A percentile compares a stretch with the other conserved stretches of the same genome.
phyloP scores from a whole-genome alignment of 2,329 filamentous ascomycete species.

The Orbilia javanica region DNA sequence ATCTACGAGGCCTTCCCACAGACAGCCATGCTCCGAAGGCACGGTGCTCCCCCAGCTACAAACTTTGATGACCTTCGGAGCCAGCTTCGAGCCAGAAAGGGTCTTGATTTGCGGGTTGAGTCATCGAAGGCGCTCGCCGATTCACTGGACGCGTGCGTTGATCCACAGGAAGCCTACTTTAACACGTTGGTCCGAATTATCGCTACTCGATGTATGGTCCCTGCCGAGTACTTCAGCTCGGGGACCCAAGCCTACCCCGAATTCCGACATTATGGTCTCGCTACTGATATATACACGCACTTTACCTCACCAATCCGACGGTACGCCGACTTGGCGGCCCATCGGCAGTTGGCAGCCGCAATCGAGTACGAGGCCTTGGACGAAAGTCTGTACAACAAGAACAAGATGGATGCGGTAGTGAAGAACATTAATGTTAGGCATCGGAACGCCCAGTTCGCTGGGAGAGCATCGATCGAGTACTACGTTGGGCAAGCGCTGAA shows the following conservation, averaged over 20 bases:
- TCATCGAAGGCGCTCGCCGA: constrained; percentile 94
- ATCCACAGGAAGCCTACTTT: constrained; percentile 89
- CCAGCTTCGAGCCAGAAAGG: constrained; percentile 88
- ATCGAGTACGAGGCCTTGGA: constrained; percentile 93
- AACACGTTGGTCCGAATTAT: constrained; percentile 98
- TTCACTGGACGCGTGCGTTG: constrained; percentile 86
- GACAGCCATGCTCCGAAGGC: constrained; percentile 86
- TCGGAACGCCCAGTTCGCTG: constrained; percentile 95
- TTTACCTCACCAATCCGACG: constrained; percentile 97
- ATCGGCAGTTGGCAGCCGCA: constrained; percentile 92
- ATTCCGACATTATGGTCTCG: constrained; percentile 96
- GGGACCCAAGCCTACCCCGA: constrained; percentile 93
- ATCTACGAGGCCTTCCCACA: constrained; percentile 94
- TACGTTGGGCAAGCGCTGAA: constrained; percentile 97
- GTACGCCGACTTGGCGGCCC: constrained; percentile 95
- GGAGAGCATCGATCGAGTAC: constrained; percentile 93
- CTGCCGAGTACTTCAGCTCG: constrained; percentile 96
- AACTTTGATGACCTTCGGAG: constrained; percentile 96
- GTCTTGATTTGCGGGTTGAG: constrained; percentile 82
- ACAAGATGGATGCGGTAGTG: constrained; percentile 91
- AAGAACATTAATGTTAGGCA: constrained; percentile 98
- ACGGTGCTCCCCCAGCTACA: constrained; percentile 90
- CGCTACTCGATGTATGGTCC: constrained; percentile 99
- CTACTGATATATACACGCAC: constrained; percentile 97
- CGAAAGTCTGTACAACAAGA: constrained; percentile 81